Conservation (phyloP, 352 stramenopile species). For the Phytophthora pistaciae region DNA sequence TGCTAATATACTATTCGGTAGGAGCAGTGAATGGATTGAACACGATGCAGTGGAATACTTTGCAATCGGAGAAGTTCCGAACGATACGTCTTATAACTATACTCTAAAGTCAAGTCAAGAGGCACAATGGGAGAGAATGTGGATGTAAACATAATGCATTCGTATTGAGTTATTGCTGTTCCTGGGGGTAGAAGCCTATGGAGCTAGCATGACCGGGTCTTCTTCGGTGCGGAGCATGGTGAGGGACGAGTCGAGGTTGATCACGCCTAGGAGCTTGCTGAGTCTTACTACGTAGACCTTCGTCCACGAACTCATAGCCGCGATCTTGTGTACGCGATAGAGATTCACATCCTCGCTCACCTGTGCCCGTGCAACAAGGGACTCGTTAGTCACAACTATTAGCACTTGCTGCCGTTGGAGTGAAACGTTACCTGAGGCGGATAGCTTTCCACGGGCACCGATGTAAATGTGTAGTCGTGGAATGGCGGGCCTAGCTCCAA, state of each 20-base stretch:
- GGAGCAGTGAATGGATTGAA: neutral
- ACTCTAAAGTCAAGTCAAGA: no score
- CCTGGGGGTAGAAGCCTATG: constrained; percentile 13
- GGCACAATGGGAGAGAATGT: neutral
- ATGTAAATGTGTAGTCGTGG: constrained; percentile 61
- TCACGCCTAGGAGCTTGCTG: constrained; percentile 73
- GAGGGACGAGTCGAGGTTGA: constrained; percentile 79
- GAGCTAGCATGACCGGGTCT: constrained; percentile 44
- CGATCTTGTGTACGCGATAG: constrained; percentile 79
- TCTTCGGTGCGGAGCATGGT: constrained; percentile 66
- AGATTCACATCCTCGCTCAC: constrained; percentile 79
- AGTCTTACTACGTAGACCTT: constrained; percentile 86
- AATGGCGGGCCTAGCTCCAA: constrained; percentile 82
- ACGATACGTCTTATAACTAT: no score
- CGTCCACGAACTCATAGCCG: constrained; percentile 84
- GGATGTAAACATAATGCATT: neutral
- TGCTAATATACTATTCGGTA: neutral
- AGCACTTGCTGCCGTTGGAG: neutral
- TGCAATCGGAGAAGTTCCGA: no score
- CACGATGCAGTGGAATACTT: no score
- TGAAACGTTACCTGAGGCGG: constrained; percentile 65
- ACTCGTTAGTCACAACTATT: neutral
- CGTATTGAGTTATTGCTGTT: neutral
- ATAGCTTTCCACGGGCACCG: constrained; percentile 81
- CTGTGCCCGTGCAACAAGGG: constrained; percentile 16